Base-by-base conservation (phyloP, 164 flowering plant species). In the Dillenia suffruticosa region DNA sequence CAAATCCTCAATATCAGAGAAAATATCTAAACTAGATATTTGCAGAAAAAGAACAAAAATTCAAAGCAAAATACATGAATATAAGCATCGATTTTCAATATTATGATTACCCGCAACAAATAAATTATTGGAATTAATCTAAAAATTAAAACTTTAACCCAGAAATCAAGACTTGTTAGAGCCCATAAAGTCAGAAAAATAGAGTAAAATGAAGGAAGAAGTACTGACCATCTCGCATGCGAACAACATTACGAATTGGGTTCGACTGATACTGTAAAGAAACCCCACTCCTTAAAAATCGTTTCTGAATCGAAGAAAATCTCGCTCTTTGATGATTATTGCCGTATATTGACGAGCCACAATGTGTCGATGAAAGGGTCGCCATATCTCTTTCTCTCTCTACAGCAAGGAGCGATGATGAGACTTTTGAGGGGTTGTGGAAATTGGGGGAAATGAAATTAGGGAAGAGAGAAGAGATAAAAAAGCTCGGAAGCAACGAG, bases 171-270 rank as follows among this genome's bases (percentile, higher is more conserved):
- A 32, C 6, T 32, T 32, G 6, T 32, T 32, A 5, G 40, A 32
- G 40, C 40, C 40, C 40, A 32, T 32, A 56, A 53, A 63, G 8
- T 22, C 9, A 32, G 40, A 57, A n/a, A 22, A 22, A 14, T 26
- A 44, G n/a, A 44, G 13, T 32, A 56, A 16, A 9, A 43, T 14
- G 8, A 9, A 17, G 17, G 45, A 43, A 22, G 51, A 63, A 9
- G 26, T 47, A 46, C 70, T 9, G 56, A 82, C 84, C 82, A 72
- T 80, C 84, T 65, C 78, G 81, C 76, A 71, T 69, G 49, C 64
- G 61, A 32, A 79, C 66, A 6, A 44, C 75, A 70, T 68, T 65
- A 7, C 48, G 63, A 47, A 26, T n/a, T 3, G 70, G 58, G 44
- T 55, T 57, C 6, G 47, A 43, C 2, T 51, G 67, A 32, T 64